Conservation (phyloP, 2,329 filamentous ascomycete species). For the Pyricularia sp. region DNA sequence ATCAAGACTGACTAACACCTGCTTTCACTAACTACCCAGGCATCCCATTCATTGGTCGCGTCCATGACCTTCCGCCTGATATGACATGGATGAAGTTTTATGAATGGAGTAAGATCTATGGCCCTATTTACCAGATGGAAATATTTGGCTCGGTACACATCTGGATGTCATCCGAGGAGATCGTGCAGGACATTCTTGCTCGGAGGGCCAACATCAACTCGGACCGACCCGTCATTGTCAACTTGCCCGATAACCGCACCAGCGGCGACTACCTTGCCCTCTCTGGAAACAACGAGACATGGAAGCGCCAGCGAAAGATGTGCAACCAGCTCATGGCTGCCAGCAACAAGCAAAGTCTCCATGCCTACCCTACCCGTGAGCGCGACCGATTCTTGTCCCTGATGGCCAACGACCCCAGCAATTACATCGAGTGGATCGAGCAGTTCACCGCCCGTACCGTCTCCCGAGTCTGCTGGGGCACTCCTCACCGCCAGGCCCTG, state of each 20-base stretch:
- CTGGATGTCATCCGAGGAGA: constrained; percentile 35
- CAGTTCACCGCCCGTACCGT: constrained; percentile 37
- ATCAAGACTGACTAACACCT: neutral
- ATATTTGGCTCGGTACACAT: constrained; percentile 36
- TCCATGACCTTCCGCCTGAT: constrained; percentile 33
- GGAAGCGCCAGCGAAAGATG: constrained; percentile 38
- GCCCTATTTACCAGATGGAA: constrained; percentile 35
- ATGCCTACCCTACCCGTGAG: constrained; percentile 32
- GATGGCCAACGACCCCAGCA: constrained; percentile 26
- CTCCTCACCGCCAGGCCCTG: constrained; percentile 25
- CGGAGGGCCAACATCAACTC: constrained; percentile 32
- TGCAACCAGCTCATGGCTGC: constrained; percentile 32
- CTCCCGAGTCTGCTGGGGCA: constrained; percentile 35
- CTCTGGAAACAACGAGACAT: constrained; percentile 32
- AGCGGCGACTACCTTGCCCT: constrained; percentile 37
- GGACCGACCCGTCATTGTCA: constrained; percentile 36
- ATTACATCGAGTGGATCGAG: constrained; percentile 35
- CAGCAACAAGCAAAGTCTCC: constrained; percentile 24
- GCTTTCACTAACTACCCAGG: constrained; percentile 16
- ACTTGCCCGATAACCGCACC: constrained; percentile 35
- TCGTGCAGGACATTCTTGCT: constrained; percentile 35
- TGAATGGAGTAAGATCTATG: constrained; percentile 35
- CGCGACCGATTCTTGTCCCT: constrained; percentile 35
- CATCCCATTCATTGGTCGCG: constrained; percentile 31
- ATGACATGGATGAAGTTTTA: constrained; percentile 36